Evolutionary conservation across 257 asterid species (phyloP).

Genomic region (Forsythia viridissima): DNA sequence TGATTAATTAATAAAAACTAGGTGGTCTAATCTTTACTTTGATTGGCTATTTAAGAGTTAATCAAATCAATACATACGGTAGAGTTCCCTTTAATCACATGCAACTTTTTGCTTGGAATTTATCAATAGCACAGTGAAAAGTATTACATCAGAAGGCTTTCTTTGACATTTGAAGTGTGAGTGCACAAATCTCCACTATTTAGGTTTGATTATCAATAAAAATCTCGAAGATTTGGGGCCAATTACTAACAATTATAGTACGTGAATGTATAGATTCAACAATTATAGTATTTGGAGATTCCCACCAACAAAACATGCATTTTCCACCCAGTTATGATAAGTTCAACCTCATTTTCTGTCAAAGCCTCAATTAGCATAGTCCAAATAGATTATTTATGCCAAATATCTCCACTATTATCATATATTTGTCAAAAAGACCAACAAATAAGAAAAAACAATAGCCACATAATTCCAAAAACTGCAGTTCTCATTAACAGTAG

Average conservation of each 20-base stretch:
- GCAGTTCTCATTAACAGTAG: too few relatives aligned
- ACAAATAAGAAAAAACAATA: too few relatives aligned
- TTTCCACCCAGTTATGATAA: too few relatives aligned
- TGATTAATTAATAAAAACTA: constrained; percentile 39
- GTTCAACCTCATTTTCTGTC: too few relatives aligned
- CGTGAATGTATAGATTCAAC: not conserved
- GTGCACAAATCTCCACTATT: not conserved
- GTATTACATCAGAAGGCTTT: not conserved
- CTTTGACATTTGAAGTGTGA: constrained; percentile 9
- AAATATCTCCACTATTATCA: too few relatives aligned
- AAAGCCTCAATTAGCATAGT: too few relatives aligned
- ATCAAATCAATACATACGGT: constrained; percentile 24
- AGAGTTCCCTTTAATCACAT: constrained; percentile 41
- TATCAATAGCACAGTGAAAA: too few relatives aligned
- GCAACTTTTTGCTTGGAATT: constrained; percentile 32
- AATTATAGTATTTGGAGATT: too few relatives aligned
- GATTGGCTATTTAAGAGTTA: constrained; percentile 33
- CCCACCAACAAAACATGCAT: too few relatives aligned
- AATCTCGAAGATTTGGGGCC: constrained; percentile 4
- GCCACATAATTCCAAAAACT: too few relatives aligned
- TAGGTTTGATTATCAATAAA: constrained; percentile 11
- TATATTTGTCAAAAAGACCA: too few relatives aligned
- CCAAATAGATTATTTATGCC: too few relatives aligned
- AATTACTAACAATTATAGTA: not conserved
- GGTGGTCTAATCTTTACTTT: constrained; percentile 34